Base-by-base conservation (phyloP, 169 alveolate species). In the Cryptosporidium canis region DNA sequence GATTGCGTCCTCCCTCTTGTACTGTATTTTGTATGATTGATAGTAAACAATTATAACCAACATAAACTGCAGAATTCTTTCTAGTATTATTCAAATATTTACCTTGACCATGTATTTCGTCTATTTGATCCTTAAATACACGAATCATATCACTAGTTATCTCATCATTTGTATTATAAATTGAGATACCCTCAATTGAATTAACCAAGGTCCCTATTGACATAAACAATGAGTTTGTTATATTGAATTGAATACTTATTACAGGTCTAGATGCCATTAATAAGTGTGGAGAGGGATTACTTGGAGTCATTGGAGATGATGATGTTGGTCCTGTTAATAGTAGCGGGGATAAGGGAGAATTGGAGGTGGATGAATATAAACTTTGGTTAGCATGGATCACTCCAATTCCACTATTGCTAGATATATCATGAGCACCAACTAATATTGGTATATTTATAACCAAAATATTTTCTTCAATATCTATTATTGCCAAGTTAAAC, bases 1-100 rank as follows among this genome's bases (percentile, higher is more conserved):
- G 72, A 39, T 77, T 77, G 11, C 45, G 39, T 5, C 87, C 87
- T 3, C 87, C 87, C n/a, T 61, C 87, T 24, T 77, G 87, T 43
- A 77, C 61, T 18, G 87, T 58, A 58, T 55, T 77, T 58, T 77
- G 87, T 37, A 77, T 77, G n/a, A 77, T 21, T 24, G 87, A 77
- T 18, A 77, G 4, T 63, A 77, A 61, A 61, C 87, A 77, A 39
- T 77, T 77, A 55, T 77, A 58, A 41, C 87, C 87, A 12, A 77
- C 44, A 18, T 77, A 58, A 35, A 77, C 87, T 2, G 87, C 87
- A 43, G 87, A 77, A 18, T 47, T 48, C n/a, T 31, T 31, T 29
- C 5, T 37, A 27, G 4, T 39, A n/a, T 39, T 37, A 14, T 21
- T 51, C 7, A 0, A 4, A 56, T 29, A 16, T 5, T 16, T 21